Conservation (phyloP, 257 asterid genomes). For the Nicotiana sylvestris region DNA sequence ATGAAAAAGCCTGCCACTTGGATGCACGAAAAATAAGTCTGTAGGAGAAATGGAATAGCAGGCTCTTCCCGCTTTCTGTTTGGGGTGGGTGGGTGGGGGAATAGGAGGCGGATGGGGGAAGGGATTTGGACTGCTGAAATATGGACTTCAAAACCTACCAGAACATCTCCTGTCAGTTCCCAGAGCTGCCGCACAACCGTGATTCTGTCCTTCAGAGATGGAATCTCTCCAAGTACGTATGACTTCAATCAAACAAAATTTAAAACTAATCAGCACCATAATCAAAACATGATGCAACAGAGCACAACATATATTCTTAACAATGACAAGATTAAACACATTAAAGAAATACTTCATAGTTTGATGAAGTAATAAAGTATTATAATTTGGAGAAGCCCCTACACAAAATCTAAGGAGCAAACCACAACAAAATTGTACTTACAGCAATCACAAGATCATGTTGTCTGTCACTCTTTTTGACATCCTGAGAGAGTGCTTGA, state of each 20-base stretch:
- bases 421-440: conserved; percentile 30
- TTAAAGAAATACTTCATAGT: neutral
- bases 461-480: conserved; percentile 61
- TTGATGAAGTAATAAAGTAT: neutral
- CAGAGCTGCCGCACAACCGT: conserved; percentile 90
- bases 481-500: conserved; percentile 50
- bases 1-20: no score
- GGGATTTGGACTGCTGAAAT: no score
- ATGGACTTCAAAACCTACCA: conserved; percentile 43
- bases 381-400: neutral
- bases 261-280: conserved; percentile 18
- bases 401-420: neutral
- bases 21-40: no score
- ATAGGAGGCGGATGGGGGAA: no score
- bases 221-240: conserved; percentile 93
- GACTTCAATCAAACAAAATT: conserved; percentile 52
- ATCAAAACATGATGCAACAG: neutral
- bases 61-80: no score
- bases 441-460: conserved; percentile 89
- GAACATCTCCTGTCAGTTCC: conserved; percentile 79
- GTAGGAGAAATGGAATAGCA: no score
- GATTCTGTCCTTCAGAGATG: conserved; percentile 84
- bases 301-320: neutral
- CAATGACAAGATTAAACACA: neutral
- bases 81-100: no score